A percentile compares a stretch with the other conserved stretches of the same genome.
phyloP scores from a whole-genome alignment of 169 alveolate species.

The Cryptosporidium canis region DNA sequence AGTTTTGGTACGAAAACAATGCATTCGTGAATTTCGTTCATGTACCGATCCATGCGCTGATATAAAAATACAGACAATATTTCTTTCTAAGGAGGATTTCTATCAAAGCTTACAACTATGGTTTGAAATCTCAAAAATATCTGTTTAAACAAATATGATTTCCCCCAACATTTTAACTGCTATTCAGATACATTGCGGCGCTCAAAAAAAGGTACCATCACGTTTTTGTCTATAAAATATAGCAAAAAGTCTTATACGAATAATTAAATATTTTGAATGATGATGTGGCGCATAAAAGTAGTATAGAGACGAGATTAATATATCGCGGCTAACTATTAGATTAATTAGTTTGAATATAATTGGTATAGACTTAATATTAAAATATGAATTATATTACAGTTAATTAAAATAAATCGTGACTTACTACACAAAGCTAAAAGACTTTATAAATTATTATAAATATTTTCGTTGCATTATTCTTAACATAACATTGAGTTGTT shows the following conservation, averaged over 20 bases:
- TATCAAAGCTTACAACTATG: not conserved
- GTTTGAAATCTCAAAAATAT: slow-evolving; percentile 1
- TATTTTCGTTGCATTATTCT: not conserved
- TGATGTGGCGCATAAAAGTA: not conserved
- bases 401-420: not conserved
- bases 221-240: slow-evolving; percentile 23
- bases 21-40: slow-evolving; percentile 31
- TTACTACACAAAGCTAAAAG: not conserved
- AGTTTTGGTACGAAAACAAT: slow-evolving; percentile 12
- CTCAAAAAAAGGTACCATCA: slow-evolving; percentile 17
- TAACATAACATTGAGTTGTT: not conserved
- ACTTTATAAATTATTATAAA: not conserved
- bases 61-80: not conserved
- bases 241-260: not conserved
- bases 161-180: slow-evolving; percentile 21
- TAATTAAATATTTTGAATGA: not conserved
- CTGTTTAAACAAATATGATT: not conserved
- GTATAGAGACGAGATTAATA: slow-evolving; percentile 29
- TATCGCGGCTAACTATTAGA: slow-evolving; percentile 16
- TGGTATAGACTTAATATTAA: not conserved
- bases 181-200: slow-evolving; percentile 27
- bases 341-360: not conserved
- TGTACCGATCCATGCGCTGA: slow-evolving; percentile 49
- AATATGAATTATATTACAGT: not conserved
- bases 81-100: not conserved